Percentiles rank a stretch among this genome's conserved stretches.
Evolutionary conservation across 352 stramenopile genomes (phyloP).

Genomic region (Phytophthora uliginosa): DNA sequence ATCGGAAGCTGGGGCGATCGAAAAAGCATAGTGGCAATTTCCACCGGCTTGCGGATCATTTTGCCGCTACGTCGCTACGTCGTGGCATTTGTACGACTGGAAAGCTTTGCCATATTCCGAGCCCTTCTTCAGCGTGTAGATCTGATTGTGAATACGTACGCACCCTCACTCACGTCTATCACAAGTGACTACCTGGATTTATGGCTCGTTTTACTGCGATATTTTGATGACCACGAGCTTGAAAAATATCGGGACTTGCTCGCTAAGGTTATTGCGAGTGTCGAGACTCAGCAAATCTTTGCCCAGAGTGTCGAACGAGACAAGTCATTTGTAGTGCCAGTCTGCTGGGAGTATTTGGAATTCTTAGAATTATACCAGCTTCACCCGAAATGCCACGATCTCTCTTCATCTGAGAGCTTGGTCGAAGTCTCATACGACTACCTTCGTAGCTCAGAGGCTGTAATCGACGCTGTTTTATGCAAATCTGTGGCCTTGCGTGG

Average conservation of each 20-base stretch:
- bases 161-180: constrained; percentile 33
- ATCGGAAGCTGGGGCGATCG: constrained; percentile 40
- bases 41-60: constrained; percentile 48
- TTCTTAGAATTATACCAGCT: constrained; percentile 42
- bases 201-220: constrained; percentile 52
- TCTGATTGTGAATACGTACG: constrained; percentile 50
- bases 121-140: constrained; percentile 60
- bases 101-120: constrained; percentile 52
- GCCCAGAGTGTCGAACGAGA: constrained; percentile 25
- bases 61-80: constrained; percentile 63
- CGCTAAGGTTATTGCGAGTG: constrained; percentile 47
- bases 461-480: constrained; percentile 37
- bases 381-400: constrained; percentile 31
- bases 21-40: constrained; percentile 44
- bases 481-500: constrained; percentile 37
- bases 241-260: constrained; percentile 53
- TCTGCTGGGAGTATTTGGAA: constrained; percentile 48
- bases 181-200: constrained; percentile 54
- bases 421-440: constrained; percentile 35
- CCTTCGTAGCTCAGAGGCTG: constrained; percentile 26
- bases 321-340: constrained; percentile 29
- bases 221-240: constrained; percentile 62
- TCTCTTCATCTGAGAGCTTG: constrained; percentile 23
- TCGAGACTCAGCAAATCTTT: constrained; percentile 46
- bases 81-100: constrained; percentile 39